phyloP scores from a whole-genome alignment of 805 yeast species.

The Hanseniaspora lindneri region DNA sequence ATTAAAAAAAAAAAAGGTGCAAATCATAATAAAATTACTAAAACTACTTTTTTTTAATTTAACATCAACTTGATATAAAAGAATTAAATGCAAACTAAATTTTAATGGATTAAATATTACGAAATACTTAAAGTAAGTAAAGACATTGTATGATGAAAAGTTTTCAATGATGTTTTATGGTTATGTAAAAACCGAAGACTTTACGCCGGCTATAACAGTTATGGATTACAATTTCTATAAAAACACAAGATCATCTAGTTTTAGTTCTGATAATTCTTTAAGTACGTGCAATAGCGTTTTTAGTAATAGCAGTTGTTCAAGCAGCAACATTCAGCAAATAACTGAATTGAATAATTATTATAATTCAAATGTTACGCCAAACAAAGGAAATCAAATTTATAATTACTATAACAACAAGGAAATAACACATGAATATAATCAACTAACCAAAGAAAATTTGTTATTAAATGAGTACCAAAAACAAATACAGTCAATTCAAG shows the following conservation, averaged over 20 bases:
- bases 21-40: too few relatives aligned
- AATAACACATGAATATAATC: neutral
- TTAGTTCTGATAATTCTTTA: neutral
- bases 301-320: neutral
- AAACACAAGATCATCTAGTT: neutral
- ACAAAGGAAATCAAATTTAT: neutral
- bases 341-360: constrained; percentile 10
- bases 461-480: constrained; percentile 1
- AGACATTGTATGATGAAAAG: too few relatives aligned
- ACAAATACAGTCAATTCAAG: neutral
- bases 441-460: constrained; percentile 5
- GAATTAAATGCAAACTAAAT: too few relatives aligned
- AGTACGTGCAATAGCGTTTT: neutral
- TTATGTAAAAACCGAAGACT: too few relatives aligned
- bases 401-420: constrained; percentile 3
- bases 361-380: neutral
- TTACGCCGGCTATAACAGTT: too few relatives aligned
- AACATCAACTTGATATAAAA: too few relatives aligned
- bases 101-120: too few relatives aligned
- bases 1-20: too few relatives aligned
- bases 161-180: too few relatives aligned
- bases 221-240: neutral
- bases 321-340: constrained; percentile 9
- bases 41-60: too few relatives aligned
- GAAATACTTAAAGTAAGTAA: too few relatives aligned